Percentiles rank a stretch among this genome's conserved stretches.
Evolutionary conservation across 2,329 filamentous ascomycete species (phyloP).

Genomic region (Arthrobotrys megalospora): DNA sequence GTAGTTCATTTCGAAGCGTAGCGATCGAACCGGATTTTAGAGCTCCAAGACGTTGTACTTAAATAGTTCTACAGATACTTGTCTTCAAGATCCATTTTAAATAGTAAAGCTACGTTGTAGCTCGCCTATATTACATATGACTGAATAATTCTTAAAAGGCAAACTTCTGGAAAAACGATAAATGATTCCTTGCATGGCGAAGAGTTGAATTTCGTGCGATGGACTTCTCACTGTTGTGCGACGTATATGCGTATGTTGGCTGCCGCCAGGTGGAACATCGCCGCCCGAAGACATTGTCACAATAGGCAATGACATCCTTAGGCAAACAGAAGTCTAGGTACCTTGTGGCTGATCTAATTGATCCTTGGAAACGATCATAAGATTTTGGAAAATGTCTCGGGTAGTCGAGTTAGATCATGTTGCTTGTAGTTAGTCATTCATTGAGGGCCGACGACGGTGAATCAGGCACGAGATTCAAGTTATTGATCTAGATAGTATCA

Average conservation of each 20-base stretch:
- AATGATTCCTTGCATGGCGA: constrained; percentile 21
- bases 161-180: constrained; percentile 46
- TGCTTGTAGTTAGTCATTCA: neutral
- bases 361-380: constrained; percentile 7
- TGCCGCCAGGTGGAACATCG: neutral
- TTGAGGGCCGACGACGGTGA: neutral
- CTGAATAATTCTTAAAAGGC: constrained; percentile 17
- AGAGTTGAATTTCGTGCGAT: neutral
- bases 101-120: neutral
- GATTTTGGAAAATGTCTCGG: neutral
- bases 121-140: neutral
- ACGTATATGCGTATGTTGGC: constrained; percentile 13
- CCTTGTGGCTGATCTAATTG: neutral
- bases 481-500: neutral
- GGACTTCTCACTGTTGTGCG: constrained; percentile 15
- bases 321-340: neutral
- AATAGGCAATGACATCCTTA: neutral
- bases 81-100: too few species aligned
- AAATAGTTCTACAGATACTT: constrained; percentile 6
- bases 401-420: neutral
- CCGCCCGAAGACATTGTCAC: neutral
- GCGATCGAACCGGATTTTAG: constrained; percentile 20
- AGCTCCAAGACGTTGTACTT: neutral
- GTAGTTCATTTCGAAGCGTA: constrained; percentile 5
- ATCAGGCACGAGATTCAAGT: neutral